phyloP scores from a whole-genome alignment of 164 flowering plant species.

The Tetrastigma voinierianum region DNA sequence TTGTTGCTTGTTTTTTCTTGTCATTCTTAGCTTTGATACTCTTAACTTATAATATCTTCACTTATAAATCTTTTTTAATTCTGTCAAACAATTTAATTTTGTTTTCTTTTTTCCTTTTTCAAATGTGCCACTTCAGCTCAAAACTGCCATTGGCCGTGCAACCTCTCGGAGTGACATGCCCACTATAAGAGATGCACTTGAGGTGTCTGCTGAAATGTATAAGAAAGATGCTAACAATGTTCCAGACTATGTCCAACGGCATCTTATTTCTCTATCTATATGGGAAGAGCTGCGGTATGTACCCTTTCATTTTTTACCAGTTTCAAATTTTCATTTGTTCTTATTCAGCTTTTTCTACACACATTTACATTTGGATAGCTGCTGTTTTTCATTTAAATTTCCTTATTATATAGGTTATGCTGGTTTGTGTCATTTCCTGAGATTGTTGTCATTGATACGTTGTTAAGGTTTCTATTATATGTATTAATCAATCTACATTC shows the following conservation, averaged over 20 bases:
- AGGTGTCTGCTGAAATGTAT: constrained; percentile 93
- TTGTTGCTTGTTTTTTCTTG: too few species aligned
- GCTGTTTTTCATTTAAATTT: too few species aligned
- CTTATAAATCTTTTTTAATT: not conserved
- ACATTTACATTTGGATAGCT: too few species aligned
- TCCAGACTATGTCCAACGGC: constrained; percentile 86
- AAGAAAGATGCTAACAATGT: constrained; percentile 87
- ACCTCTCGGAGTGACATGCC: constrained; percentile 83
- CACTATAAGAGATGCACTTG: constrained; percentile 95
- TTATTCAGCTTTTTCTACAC: not conserved
- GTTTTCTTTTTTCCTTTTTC: not conserved
- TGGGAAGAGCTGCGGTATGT: constrained; percentile 93
- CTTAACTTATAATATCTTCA: too few species aligned
- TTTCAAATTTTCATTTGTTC: not conserved
- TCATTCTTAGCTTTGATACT: too few species aligned
- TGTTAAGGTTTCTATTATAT: too few species aligned
- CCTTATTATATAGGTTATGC: too few species aligned
- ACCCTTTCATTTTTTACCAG: not conserved
- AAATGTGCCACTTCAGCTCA: constrained; percentile 52
- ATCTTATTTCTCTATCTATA: constrained; percentile 81
- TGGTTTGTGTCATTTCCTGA: too few species aligned
- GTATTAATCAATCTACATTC: too few species aligned
- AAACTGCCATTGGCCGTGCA: constrained; percentile 93
- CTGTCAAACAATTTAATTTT: not conserved
- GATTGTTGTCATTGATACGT: too few species aligned